Evolutionary conservation across 2,329 filamentous ascomycete species (phyloP), one percentile per base, ranked within the genome.

Genomic region (Emergomyces orientalis): DNA sequence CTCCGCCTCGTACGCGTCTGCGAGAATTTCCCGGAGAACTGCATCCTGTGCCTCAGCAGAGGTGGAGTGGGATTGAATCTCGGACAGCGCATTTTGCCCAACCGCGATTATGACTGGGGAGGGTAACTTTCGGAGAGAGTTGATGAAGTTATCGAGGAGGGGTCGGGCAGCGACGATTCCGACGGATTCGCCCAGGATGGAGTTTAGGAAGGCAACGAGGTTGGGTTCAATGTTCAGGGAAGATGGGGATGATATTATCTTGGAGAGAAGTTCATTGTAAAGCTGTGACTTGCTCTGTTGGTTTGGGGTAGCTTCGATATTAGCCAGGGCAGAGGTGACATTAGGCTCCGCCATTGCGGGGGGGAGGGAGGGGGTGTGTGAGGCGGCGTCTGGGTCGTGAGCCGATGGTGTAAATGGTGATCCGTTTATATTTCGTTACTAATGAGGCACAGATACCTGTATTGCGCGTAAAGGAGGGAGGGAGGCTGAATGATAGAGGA

Each of bases 41-140:
- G 88, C 89, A 69, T 89, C 86, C 75, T 96, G 91, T 74, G 97
- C 92, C 75, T 94, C 86, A 71, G 91, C 94, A 1, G 88, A 89
- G 73, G 88, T 76, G 76, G 87, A 82, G 65, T 85, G 84, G 74
- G 88, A 76, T 73, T 82, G 74, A 60, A 97, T 82, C 52, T 86
- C 79, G 59, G 81, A 78, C 51, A 96, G 82, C n/a, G 90, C 84
- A 72, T 88, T 85, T 70, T 84, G 82, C 69, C 89, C 91, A 56
- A 91, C 88, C 67, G 86, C 84, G 69, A 96, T 88, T 77, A 88
- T 88, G 65, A 87, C 79, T 64, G 88, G 84, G 19, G 77, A 63
- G 17, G 72, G 69, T 62, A 78, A 73, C 68, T 85, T 82, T 45
- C 81, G 75, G 63, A 91, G 79, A 25, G 77, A 76, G 65, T 82